A percentile compares a stretch with the other conserved stretches of the same genome.
phyloP scores from a whole-genome alignment of 768 basidiomycete species.

The Tephrocybe rancida region DNA sequence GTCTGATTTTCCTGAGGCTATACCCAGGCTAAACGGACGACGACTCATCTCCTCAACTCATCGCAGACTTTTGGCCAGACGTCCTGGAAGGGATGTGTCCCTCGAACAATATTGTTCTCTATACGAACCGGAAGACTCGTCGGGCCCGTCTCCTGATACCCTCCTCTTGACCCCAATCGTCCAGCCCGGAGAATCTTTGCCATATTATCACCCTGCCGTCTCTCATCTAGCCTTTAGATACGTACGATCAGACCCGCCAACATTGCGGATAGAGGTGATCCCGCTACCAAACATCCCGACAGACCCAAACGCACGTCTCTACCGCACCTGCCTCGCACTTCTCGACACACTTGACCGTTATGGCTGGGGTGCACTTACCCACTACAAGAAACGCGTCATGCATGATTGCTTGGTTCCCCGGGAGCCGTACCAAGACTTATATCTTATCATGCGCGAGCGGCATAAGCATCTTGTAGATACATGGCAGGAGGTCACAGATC shows the following conservation, averaged over 20 bases:
- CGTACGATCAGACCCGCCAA: conserved; percentile 33
- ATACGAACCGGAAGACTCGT: conserved; percentile 38
- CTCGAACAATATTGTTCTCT: conserved; percentile 82
- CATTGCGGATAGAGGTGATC: conserved; percentile 59
- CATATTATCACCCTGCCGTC: conserved; percentile 91
- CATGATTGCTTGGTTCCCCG: conserved; percentile 82
- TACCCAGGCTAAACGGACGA: conserved; percentile 40
- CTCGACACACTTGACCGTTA: conserved; percentile 87
- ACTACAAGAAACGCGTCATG: conserved; percentile 83
- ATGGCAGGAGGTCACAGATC: conserved; percentile 86
- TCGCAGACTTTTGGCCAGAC: conserved; percentile 72
- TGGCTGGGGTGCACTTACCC: conserved; percentile 79
- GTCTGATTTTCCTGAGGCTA: conserved; percentile 29
- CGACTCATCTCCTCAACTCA: conserved; percentile 54
- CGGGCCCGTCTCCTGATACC: conserved; percentile 14
- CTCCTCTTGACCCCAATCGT: conserved; percentile 67
- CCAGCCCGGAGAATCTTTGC: conserved; percentile 48
- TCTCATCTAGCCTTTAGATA: conserved; percentile 83
- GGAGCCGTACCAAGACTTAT: conserved; percentile 88
- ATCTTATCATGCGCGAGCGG: conserved; percentile 82
- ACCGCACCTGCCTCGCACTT: conserved; percentile 79
- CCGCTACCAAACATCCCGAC: conserved; percentile 51
- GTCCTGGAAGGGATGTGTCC: conserved; percentile 73
- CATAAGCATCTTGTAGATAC: conserved; percentile 74
- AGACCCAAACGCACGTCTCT: conserved; percentile 64